phyloP scores from a whole-genome alignment of 495 filamentous ascomycete genomes.

The Aspergillus bertholletiae region DNA sequence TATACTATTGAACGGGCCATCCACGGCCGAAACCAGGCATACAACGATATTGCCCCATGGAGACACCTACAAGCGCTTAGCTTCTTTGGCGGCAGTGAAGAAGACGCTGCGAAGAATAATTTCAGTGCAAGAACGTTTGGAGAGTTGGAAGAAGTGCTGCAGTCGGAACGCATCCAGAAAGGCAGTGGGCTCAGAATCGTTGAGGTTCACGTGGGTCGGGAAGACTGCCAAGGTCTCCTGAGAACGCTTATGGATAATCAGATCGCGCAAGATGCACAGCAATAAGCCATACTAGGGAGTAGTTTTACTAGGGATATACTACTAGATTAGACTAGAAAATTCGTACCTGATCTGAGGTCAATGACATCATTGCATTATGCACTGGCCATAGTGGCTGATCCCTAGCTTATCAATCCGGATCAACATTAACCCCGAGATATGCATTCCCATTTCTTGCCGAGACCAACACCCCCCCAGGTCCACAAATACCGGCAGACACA shows the following conservation, averaged over 20 bases:
- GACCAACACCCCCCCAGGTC: background rate
- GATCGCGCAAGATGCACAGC: conserved; percentile 2
- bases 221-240: conserved; percentile 32
- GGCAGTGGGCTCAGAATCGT: conserved; percentile 41
- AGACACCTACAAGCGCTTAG: conserved; percentile 45
- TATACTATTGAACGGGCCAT: conserved; percentile 75
- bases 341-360: too few relatives aligned
- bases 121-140: conserved; percentile 32
- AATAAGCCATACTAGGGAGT: background rate
- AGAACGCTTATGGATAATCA: conserved; percentile 1
- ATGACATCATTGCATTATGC: too few relatives aligned
- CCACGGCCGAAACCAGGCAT: conserved; percentile 67
- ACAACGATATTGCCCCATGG: conserved; percentile 73
- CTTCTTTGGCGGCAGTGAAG: conserved; percentile 41
- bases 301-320: too few relatives aligned
- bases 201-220: conserved; percentile 43
- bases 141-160: conserved; percentile 33
- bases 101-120: conserved; percentile 20
- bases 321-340: too few relatives aligned
- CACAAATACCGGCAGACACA: background rate
- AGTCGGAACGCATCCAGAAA: conserved; percentile 26
- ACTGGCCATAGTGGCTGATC: too few relatives aligned
- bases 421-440: too few relatives aligned
- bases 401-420: too few relatives aligned
- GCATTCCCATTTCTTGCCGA: background rate